Base-by-base conservation (phyloP, 164 flowering plant genomes). In the Kalanchoe fedtschenkoi region DNA sequence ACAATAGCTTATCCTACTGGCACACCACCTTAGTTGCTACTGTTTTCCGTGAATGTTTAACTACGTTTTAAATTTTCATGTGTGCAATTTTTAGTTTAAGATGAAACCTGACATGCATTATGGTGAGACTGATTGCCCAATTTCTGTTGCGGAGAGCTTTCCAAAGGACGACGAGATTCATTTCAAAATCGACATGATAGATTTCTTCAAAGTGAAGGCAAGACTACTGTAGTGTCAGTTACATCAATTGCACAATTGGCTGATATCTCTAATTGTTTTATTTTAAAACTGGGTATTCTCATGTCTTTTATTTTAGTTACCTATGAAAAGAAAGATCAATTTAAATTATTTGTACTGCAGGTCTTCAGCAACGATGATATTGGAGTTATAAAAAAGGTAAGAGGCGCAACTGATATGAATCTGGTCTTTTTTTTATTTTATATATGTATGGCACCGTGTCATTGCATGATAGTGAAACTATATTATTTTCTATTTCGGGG, bases 61-160 rank as follows among this genome's bases (percentile, higher is more conserved):
- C n/a, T n/a, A n/a, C n/a, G n/a, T n/a, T n/a, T n/a, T n/a, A n/a
- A n/a, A n/a, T n/a, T 13, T 2, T 51, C 22, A 56, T 56, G 15
- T 9, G 15, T 55, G 14, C 24, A 15, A 5, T 24, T 68, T 72
- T 65, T 82, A 89, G 96, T 88, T 93, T 70, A 90, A 85, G 75
- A 84, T 93, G 91, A 93, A 90, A 74, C 80, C 99, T 63, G 81
- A 86, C 64, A 63, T 93, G 81, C 99, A 93, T 75, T 90, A 88
- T 77, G 91, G 83, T 16, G 97, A 90, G 79, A 87, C 68, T 61
- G 85, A 87, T 68, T 93, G 99, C 72, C 99, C 97, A 3, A 77
- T 93, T 55, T 58, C 78, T 64, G 83, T 67, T 68, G 59, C 87
- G 28, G 83, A 77, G 60, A 75, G 62, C 75, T 88, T 93, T 66